phyloP scores from a whole-genome alignment of 1,284 basidiomycete genomes.

The Ustilago cynodontis region DNA sequence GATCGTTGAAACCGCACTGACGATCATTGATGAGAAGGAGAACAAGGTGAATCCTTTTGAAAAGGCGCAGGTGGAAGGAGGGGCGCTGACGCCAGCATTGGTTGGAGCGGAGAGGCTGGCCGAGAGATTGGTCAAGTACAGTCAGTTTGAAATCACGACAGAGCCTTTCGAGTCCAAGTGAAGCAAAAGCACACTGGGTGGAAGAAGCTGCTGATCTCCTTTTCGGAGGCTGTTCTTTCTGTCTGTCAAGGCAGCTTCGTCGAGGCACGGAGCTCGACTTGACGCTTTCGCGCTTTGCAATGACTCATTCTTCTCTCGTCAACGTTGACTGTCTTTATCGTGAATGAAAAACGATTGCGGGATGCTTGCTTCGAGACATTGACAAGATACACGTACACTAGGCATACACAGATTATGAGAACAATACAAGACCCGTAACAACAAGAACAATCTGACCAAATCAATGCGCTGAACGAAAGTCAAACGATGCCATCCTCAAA shows the following conservation, averaged over 20 bases:
- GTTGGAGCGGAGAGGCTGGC: conserved; percentile 81
- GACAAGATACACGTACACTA: neutral
- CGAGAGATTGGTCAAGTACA: conserved; percentile 76
- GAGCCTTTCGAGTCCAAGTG: conserved; percentile 23
- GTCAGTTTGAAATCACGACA: conserved; percentile 73
- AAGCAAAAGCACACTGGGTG: neutral
- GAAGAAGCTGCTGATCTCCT: neutral
- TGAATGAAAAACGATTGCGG: neutral
- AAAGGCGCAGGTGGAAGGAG: conserved; percentile 73
- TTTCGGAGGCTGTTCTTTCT: no score
- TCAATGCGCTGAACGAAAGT: neutral
- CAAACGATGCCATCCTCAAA: conserved; percentile 13
- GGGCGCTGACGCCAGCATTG: conserved; percentile 81
- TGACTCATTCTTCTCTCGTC: neutral
- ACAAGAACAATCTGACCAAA: neutral
- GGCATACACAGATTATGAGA: neutral
- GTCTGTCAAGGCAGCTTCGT: neutral
- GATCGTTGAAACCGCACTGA: conserved; percentile 81
- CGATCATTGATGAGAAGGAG: conserved; percentile 75
- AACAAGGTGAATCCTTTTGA: conserved; percentile 71
- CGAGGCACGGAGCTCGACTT: neutral
- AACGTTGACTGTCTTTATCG: neutral
- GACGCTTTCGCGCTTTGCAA: neutral
- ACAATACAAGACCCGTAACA: neutral
- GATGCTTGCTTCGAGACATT: neutral